phyloP scores from a whole-genome alignment of 1,284 basidiomycete genomes.

The Termitomyces sp. region DNA sequence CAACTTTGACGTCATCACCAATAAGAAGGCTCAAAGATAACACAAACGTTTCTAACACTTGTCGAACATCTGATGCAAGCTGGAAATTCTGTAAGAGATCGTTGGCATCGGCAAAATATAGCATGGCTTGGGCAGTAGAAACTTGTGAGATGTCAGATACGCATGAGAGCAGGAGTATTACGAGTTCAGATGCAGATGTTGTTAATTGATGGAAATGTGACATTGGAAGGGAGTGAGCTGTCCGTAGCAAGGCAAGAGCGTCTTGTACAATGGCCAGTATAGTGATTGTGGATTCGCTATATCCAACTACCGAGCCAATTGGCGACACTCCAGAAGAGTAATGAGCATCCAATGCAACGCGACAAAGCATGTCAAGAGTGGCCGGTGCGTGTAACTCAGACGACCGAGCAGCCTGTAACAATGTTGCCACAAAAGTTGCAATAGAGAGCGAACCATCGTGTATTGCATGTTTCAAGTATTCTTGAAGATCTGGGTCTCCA shows the following conservation, averaged over 20 bases:
- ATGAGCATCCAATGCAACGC: constrained; percentile 55
- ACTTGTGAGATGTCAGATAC: constrained; percentile 56
- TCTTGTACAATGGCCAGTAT: constrained; percentile 57
- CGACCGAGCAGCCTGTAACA: constrained; percentile 45
- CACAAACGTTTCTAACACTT: constrained; percentile 55
- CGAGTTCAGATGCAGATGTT: constrained; percentile 55
- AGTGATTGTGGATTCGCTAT: constrained; percentile 39
- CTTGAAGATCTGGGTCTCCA: constrained; percentile 54
- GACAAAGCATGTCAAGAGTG: constrained; percentile 65
- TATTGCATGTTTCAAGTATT: constrained; percentile 59
- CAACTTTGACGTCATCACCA: constrained; percentile 63
- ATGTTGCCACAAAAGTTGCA: constrained; percentile 51
- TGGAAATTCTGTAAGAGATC: constrained; percentile 50
- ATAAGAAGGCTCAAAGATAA: constrained; percentile 55
- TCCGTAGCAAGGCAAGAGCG: constrained; percentile 52
- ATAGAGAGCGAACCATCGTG: constrained; percentile 52
- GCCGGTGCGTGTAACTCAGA: constrained; percentile 53
- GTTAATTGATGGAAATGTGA: constrained; percentile 59
- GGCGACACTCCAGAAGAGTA: constrained; percentile 53
- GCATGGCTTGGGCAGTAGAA: constrained; percentile 52
- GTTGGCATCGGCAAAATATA: constrained; percentile 49
- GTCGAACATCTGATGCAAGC: constrained; percentile 46
- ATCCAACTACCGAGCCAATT: constrained; percentile 47
- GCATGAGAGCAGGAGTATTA: constrained; percentile 54
- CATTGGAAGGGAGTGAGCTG: constrained; percentile 50